Conservation (phyloP, 2,329 filamentous ascomycete genomes). For the Teratosphaeria zuluensis region DNA sequence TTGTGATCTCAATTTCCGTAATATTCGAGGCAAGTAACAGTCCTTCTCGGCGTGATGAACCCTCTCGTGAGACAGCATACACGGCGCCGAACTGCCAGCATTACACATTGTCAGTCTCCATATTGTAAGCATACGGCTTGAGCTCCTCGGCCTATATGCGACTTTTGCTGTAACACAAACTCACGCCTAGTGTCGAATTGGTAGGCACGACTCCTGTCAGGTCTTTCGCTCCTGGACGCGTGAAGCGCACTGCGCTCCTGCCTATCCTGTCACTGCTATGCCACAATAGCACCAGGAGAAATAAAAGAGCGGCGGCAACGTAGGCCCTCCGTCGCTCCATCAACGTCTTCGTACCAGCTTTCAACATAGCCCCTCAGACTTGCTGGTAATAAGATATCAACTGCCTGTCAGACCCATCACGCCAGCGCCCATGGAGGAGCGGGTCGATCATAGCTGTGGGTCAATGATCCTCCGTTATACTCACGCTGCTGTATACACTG, state of each 20-base stretch:
- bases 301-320: neutral
- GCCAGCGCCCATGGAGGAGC: neutral
- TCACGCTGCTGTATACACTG: neutral
- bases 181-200: slow-evolving; percentile 12
- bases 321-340: neutral
- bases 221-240: neutral
- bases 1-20: slow-evolving; percentile 28
- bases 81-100: slow-evolving; percentile 26
- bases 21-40: slow-evolving; percentile 30
- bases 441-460: neutral
- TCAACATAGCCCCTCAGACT: neutral
- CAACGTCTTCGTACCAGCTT: neutral
- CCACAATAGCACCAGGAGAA: neutral
- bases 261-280: neutral
- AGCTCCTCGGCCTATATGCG: neutral
- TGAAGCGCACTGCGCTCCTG: neutral
- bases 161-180: neutral
- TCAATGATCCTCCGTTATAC: neutral
- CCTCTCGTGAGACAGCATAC: slow-evolving; percentile 28
- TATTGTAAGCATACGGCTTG: neutral
- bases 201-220: slow-evolving; percentile 4
- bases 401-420: neutral
- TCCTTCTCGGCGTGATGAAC: slow-evolving; percentile 25
- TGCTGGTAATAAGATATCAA: neutral
- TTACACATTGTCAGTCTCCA: neutral